Evolutionary conservation across 2,329 filamentous ascomycete species (phyloP), one percentile per base, ranked within the genome.

Genomic region (Sporothrix globosa): DNA sequence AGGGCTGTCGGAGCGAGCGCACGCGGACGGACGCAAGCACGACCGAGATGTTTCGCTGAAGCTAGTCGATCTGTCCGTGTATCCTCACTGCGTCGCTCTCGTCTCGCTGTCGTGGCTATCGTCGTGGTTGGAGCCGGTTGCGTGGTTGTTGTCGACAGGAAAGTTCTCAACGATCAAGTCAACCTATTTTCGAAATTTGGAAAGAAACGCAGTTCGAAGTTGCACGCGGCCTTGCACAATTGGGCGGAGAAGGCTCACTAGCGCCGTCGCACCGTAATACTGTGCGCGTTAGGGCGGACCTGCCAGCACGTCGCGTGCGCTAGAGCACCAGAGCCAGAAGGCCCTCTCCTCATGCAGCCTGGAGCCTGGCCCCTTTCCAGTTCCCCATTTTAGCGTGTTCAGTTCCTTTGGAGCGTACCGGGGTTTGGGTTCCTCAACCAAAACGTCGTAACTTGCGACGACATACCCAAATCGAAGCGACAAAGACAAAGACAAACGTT

Each of bases 271-370:
- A 53, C 27, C 11, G 46, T 53, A 34, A 14, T 56, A 52, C 46
- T 53, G 63, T 66, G 63, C 63, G 46, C 24, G 61, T 24, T 39
- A 17, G 24, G 41, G 11, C 21, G 13, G 39, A 9, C 19, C 50
- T 44, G 21, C 56, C 56, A 46, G 39, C 58, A 27, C n/a, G 39
- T 68, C 66, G 66, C 66, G 52, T 68, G 52, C 66, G 66, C 66
- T 58, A 34, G 19, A 48, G 46, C 17, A 13, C 14, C 6, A 21
- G 13, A 27, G 24, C n/a, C 52, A 54, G 10, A 34, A 14, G 34
- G 3, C 0, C 67, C 67, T 21, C 66, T 58, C 66, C 66, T 53
- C 67, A 48, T 60, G 67, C 41, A 58, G 67, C 67, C 48, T 67
- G 65, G 10, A 14, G 63, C 63, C 63, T 41, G 34, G n/a, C 65